Conservation (phyloP, 371 early-diverging fungal species). For the Lichtheimia ornata region DNA sequence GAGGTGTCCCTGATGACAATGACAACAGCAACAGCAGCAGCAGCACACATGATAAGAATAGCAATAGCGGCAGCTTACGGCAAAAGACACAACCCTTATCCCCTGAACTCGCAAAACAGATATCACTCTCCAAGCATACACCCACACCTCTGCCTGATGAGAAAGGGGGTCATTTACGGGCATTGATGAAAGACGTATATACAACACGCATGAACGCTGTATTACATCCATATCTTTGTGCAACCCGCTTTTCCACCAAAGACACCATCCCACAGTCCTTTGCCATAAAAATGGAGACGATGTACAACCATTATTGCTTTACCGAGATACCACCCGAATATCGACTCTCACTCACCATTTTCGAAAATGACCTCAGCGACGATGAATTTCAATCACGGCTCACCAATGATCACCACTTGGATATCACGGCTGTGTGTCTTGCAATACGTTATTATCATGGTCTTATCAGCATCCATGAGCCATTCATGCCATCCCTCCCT, state of each 20-base stretch:
- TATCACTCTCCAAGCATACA: neutral
- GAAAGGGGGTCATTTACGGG: slow-evolving; percentile 12
- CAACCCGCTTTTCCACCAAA: slow-evolving; percentile 18
- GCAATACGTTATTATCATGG: slow-evolving; percentile 30
- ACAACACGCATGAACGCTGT: slow-evolving; percentile 4
- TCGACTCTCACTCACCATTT: slow-evolving; percentile 21
- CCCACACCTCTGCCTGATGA: slow-evolving; percentile 31
- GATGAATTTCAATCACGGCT: slow-evolving; percentile 27
- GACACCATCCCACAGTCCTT: slow-evolving; percentile 28
- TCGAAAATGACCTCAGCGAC: slow-evolving; percentile 30
- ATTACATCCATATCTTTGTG: slow-evolving; percentile 18
- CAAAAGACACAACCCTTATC: neutral
- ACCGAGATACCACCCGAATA: slow-evolving; percentile 20
- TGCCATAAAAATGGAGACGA: slow-evolving; percentile 22
- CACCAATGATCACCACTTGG: slow-evolving; percentile 16
- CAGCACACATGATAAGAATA: slow-evolving; percentile 7
- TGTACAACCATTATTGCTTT: slow-evolving; percentile 23
- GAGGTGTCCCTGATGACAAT: slow-evolving; percentile 28
- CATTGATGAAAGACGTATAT: slow-evolving; percentile 26
- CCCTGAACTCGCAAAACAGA: neutral
- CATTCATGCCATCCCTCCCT: slow-evolving; percentile 27
- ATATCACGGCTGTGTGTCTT: slow-evolving; percentile 19
- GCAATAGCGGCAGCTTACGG: neutral
- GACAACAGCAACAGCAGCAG: no score
- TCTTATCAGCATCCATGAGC: slow-evolving; percentile 29